phyloP scores from a whole-genome alignment of 1,139 yeast species.

The Taphrina wiesneri region DNA sequence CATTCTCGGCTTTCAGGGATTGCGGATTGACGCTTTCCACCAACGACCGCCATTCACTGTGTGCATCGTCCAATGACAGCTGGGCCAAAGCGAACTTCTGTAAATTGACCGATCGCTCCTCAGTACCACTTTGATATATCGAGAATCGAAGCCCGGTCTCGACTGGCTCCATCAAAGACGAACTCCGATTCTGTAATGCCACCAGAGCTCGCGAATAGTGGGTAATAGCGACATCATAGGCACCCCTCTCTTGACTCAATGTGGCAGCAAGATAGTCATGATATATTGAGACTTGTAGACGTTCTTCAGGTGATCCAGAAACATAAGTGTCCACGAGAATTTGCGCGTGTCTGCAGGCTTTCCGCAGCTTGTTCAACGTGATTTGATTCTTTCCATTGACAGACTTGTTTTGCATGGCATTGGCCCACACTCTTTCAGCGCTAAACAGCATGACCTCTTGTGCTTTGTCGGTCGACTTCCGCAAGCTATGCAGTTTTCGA shows the following conservation, averaged over 20 bases:
- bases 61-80: not conserved
- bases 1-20: not conserved
- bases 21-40: conserved; percentile 5
- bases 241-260: conserved; percentile 12
- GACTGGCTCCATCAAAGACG: conserved; percentile 19
- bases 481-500: conserved; percentile 18
- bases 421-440: conserved; percentile 29
- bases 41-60: conserved; percentile 15
- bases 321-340: not conserved
- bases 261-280: conserved; percentile 12
- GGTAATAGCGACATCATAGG: conserved; percentile 12
- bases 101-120: conserved; percentile 17
- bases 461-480: not conserved
- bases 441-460: conserved; percentile 13
- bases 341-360: conserved; percentile 14
- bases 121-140: conserved; percentile 14
- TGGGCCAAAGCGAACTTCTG: conserved; percentile 26
- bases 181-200: conserved; percentile 13
- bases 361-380: conserved; percentile 21
- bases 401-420: conserved; percentile 25
- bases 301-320: not conserved
- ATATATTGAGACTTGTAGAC: conserved; percentile 4
- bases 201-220: conserved; percentile 24
- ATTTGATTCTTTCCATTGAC: conserved; percentile 7
- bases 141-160: conserved; percentile 24